Base-by-base conservation (phyloP, 768 basidiomycete genomes). In the Boletus sensibilis region DNA sequence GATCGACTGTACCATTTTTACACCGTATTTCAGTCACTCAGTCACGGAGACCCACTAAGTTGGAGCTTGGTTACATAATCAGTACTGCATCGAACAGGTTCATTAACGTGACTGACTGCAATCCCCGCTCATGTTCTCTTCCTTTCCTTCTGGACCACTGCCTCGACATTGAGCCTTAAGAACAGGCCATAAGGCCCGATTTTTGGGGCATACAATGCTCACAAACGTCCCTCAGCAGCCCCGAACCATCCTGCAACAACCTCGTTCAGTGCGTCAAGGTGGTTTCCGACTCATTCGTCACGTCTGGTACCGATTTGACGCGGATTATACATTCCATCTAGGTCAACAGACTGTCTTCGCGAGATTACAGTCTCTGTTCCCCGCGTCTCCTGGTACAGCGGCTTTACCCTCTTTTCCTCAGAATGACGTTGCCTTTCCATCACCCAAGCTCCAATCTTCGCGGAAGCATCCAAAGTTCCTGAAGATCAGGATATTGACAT, bases 401-500 rank as follows among this genome's bases (percentile, higher is more conserved):
- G 49, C 56, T 21, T 56, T 65, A 34, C 56, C 64, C 10, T 59
- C 59, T 53, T 35, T 60, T 45, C 62, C 63, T 31, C 65, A 55
- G 57, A 65, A 69, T 20, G 45, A 61, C 45, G 55, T 58, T 11
- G 50, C 64, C 44, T 67, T 61, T 59, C 63, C 61, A 27, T 55
- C 62, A n/a, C 52, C 66, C 21, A 68, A 31, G 38, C 64, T 63
- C 39, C 63, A 55, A n/a, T 61, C 51, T 29, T 57, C 64, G 21
- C 68, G 66, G 53, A 67, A 60, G 53, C 52, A 66, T 23, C 65
- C 72, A 18, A 78, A 76, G 59, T 79, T 78, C 66, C 74, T 91
- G 43, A 92, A 91, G 65, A 73, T 90, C 38, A 75, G 84, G 41
- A 82, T 91, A 45, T 50, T 90, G 34, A 87, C 87, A 37, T 92